phyloP scores from a whole-genome alignment of 2,329 filamentous ascomycete genomes.

The Apiospora phragmitis region DNA sequence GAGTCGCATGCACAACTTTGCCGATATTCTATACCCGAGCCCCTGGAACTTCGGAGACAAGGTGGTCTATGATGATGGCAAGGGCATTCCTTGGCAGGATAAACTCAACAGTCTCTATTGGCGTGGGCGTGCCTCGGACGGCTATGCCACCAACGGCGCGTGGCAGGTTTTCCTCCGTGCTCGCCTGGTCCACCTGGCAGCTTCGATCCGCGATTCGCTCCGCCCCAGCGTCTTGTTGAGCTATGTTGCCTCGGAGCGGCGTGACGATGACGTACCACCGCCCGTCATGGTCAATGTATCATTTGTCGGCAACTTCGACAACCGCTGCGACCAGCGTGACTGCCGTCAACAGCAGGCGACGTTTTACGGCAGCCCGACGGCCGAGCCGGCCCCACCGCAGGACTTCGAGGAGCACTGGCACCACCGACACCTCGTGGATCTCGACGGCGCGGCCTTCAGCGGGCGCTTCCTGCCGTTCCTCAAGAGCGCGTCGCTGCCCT shows the following conservation, averaged over 20 bases:
- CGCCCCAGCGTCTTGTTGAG: constrained; percentile 15
- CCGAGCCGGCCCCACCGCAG: constrained; percentile 23
- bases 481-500: constrained; percentile 49
- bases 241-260: constrained; percentile 10
- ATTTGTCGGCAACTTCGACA: constrained; percentile 38
- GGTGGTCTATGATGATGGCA: constrained; percentile 37
- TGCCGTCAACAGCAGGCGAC: constrained; percentile 32
- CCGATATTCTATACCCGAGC: constrained; percentile 49
- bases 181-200: constrained; percentile 57
- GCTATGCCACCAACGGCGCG: constrained; percentile 46
- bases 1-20: constrained; percentile 53
- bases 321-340: constrained; percentile 34
- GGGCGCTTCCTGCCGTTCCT: constrained; percentile 54
- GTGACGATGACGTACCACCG: background rate
- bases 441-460: constrained; percentile 56
- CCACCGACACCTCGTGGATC: constrained; percentile 58
- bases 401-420: constrained; percentile 38
- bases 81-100: constrained; percentile 44
- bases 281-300: constrained; percentile 32
- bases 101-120: constrained; percentile 54
- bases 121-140: constrained; percentile 55
- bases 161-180: constrained; percentile 63
- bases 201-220: constrained; percentile 25
- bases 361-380: constrained; percentile 30
- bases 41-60: constrained; percentile 41